A percentile compares a stretch with the other conserved stretches of the same genome.
Conservation (phyloP, 192 early-diverging fungal genomes). For the Lunasporangiospora selenospora region DNA sequence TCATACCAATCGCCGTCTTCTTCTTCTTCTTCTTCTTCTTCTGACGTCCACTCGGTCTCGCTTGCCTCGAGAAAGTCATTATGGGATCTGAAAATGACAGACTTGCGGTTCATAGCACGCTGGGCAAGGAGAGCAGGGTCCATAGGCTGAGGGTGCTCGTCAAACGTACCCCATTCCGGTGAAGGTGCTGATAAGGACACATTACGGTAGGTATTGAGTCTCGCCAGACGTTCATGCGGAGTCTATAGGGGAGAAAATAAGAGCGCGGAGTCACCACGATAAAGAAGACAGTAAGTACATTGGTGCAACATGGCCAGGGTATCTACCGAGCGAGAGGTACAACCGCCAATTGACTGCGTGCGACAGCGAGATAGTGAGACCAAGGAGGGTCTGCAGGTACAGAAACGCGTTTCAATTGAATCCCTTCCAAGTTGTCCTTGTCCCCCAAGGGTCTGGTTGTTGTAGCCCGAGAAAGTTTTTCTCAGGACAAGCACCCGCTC, state of each 20-base stretch:
- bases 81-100: constrained; percentile 37
- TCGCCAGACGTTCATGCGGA: constrained; percentile 77
- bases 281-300: background rate
- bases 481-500: no score
- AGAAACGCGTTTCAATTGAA: no score
- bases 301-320: background rate
- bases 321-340: no score
- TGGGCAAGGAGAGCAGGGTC: constrained; percentile 35
- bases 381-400: no score
- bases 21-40: constrained; percentile 51
- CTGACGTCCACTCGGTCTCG: constrained; percentile 57
- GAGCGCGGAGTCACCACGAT: background rate
- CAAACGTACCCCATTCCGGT: constrained; percentile 42
- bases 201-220: constrained; percentile 79
- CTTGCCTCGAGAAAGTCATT: constrained; percentile 46
- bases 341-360: no score
- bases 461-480: no score
- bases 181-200: constrained; percentile 47
- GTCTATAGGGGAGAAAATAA: constrained; percentile 56
- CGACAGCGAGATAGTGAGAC: no score
- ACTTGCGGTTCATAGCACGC: constrained; percentile 21
- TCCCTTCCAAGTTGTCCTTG: no score
- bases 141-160: constrained; percentile 33
- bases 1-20: constrained; percentile 49
- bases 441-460: no score